These are phyloP conservation scores for Sporothrix globosa DNA, from an alignment of 2,329 filamentous ascomycete species.

Conservation along the genomic window DNA sequence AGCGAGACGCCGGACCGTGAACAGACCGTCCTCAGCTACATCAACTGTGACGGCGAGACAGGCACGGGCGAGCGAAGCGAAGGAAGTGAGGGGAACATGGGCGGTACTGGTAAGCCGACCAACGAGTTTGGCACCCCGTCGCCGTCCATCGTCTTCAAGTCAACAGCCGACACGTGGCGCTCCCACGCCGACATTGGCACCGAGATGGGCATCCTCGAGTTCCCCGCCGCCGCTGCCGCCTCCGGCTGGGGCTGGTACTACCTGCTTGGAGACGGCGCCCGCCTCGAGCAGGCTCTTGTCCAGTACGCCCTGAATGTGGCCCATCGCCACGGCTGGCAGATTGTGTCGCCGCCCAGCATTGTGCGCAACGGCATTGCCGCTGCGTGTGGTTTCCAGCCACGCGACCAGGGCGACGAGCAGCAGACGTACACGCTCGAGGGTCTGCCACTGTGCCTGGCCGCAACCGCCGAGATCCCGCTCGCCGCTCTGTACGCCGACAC, in stretches of 20 bases:
- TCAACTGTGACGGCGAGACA: constrained; percentile 69
- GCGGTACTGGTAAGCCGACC: constrained; percentile 32
- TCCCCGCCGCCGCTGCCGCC: constrained; percentile 75
- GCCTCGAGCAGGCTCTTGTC: constrained; percentile 91
- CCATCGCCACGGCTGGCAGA: constrained; percentile 73
- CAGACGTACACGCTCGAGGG: constrained; percentile 83
- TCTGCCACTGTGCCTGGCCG: constrained; percentile 75
- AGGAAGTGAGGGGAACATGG: background rate
- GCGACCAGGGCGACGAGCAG: constrained; percentile 86
- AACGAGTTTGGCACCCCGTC: constrained; percentile 28
- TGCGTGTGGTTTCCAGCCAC: constrained; percentile 91
- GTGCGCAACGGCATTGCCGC: constrained; percentile 90
- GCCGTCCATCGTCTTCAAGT: constrained; percentile 25
- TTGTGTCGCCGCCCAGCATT: constrained; percentile 82
- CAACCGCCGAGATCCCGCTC: constrained; percentile 92
- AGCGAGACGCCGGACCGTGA: constrained; percentile 72
- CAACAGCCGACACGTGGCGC: constrained; percentile 57
- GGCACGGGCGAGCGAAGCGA: constrained; percentile 23
- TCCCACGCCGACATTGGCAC: constrained; percentile 87
- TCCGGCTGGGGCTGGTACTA: constrained; percentile 99
- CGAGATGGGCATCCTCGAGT: constrained; percentile 88
- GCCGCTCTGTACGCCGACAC: constrained; percentile 84
- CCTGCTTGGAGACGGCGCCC: constrained; percentile 84
- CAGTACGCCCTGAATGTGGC: constrained; percentile 81
- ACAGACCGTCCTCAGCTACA: constrained; percentile 70